phyloP scores from a whole-genome alignment of 768 basidiomycete species.

The Leccinum sublutescens region DNA sequence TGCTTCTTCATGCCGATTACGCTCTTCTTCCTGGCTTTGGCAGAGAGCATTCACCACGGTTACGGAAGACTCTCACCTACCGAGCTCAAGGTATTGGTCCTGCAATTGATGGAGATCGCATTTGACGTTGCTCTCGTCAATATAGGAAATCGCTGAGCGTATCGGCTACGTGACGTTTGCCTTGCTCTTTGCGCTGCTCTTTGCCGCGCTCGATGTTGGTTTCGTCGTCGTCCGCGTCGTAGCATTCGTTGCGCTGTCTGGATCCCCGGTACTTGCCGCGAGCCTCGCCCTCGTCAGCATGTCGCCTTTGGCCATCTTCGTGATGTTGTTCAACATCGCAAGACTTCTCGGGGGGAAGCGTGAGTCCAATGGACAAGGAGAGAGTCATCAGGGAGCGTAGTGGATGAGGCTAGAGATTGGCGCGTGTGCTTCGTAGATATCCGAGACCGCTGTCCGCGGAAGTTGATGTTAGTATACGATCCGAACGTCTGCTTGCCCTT shows the following conservation, averaged over 20 bases:
- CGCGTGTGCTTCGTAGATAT: not conserved
- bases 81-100: slow-evolving; percentile 22
- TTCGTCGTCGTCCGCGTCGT: slow-evolving; percentile 18
- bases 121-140: not conserved
- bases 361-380: not conserved
- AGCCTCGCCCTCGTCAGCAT: slow-evolving; percentile 13
- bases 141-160: slow-evolving; percentile 12
- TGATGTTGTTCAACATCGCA: not conserved
- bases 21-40: slow-evolving; percentile 17
- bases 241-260: slow-evolving; percentile 11
- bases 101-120: not conserved
- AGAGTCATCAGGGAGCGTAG: not conserved
- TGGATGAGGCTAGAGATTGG: not conserved
- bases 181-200: slow-evolving; percentile 14
- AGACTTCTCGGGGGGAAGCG: not conserved
- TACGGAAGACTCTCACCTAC: slow-evolving; percentile 24
- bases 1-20: slow-evolving; percentile 12
- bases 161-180: slow-evolving; percentile 19
- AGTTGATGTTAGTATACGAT: not conserved
- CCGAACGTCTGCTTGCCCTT: not conserved
- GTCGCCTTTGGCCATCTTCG: slow-evolving; percentile 5
- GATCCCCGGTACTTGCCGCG: slow-evolving; percentile 10
- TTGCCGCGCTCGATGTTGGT: slow-evolving; percentile 22
- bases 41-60: slow-evolving; percentile 18
- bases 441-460: not conserved